These are phyloP conservation scores for Trypanosoma mega DNA, from an alignment of 208 protist genomes.

Conservation along the genomic window DNA sequence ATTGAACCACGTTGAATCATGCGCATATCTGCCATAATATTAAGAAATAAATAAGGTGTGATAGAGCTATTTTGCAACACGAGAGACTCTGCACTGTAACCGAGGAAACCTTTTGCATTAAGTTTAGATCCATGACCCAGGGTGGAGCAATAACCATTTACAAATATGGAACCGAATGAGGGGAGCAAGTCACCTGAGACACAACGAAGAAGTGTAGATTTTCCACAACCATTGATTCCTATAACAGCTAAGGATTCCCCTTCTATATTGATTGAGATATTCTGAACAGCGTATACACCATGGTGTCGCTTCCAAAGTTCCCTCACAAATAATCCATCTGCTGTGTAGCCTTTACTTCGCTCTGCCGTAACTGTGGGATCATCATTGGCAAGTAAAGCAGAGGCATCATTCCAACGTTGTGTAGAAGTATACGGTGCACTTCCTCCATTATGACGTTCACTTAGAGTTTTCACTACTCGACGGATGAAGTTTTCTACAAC, in stretches of 20 bases:
- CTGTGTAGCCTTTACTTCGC: constrained; percentile 4
- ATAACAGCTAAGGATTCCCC: constrained; percentile 16
- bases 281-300: constrained; percentile 22
- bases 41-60: constrained; percentile 21
- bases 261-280: constrained; percentile 27
- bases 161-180: constrained; percentile 14
- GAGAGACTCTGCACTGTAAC: constrained; percentile 12
- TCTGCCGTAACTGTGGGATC: constrained; percentile 12
- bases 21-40: constrained; percentile 23
- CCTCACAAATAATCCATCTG: constrained; percentile 3
- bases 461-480: neutral
- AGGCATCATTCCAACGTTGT: constrained; percentile 15
- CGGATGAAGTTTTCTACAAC: neutral
- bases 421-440: neutral
- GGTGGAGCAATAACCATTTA: constrained; percentile 13
- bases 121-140: neutral
- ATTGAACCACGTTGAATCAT: neutral
- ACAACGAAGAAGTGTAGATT: constrained; percentile 24
- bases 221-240: constrained; percentile 27
- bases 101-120: constrained; percentile 2
- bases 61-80: constrained; percentile 13
- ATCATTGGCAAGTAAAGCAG: constrained; percentile 6
- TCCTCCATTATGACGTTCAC: neutral
- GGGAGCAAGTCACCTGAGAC: constrained; percentile 11
- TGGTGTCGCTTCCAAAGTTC: constrained; percentile 17